Conservation (phyloP, 2,329 filamentous ascomycete species). For the Stemphylium lycopersici region DNA sequence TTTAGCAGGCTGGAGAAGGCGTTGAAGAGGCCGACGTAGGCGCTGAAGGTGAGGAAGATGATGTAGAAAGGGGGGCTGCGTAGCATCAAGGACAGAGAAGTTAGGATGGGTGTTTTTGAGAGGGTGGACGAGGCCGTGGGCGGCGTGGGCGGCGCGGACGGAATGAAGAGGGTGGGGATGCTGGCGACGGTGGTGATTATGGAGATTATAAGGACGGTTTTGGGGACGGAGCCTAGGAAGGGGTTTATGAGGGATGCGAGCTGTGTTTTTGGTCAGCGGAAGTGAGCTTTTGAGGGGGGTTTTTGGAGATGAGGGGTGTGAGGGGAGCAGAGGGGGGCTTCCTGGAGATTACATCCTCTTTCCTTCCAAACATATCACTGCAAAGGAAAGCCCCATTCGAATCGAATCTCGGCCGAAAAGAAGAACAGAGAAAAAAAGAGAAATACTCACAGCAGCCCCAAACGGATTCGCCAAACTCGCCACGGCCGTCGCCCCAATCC, state of each 20-base stretch:
- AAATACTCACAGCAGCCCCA: conserved; percentile 71
- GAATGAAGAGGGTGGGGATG: conserved; percentile 82
- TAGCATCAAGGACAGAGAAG: conserved; percentile 57
- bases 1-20: conserved; percentile 85
- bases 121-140: conserved; percentile 70
- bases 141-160: conserved; percentile 76
- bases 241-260: conserved; percentile 83
- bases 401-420: not conserved
- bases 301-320: too few species aligned
- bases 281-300: too few species aligned
- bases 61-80: conserved; percentile 77
- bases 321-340: too few species aligned
- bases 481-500: conserved; percentile 85
- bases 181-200: conserved; percentile 76
- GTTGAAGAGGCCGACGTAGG: conserved; percentile 95
- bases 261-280: conserved; percentile 18
- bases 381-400: too few species aligned
- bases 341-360: too few species aligned
- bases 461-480: conserved; percentile 87
- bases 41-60: conserved; percentile 76
- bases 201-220: conserved; percentile 83
- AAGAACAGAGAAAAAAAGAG: not conserved
- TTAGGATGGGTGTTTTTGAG: conserved; percentile 58
- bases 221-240: conserved; percentile 75
- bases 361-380: too few species aligned